Conservation (phyloP, 805 yeast species). For the Brettanomyces custersianus region DNA sequence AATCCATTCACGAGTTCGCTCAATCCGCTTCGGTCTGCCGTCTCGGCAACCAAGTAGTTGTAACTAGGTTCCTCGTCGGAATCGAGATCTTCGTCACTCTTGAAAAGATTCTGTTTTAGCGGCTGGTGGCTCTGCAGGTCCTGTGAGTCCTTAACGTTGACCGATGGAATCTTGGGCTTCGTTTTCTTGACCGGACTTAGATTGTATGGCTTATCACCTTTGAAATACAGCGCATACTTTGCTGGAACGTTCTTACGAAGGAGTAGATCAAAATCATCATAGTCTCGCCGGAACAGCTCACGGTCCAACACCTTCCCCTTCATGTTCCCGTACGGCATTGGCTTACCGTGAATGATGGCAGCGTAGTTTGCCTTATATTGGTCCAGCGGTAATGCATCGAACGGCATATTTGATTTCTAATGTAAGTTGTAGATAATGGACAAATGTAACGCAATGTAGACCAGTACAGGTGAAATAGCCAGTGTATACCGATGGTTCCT, state of each 20-base stretch:
- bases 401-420: constrained; percentile 13
- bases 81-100: neutral
- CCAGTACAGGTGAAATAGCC: too few species aligned
- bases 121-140: constrained; percentile 2
- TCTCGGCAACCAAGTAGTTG: neutral
- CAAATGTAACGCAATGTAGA: too few species aligned
- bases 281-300: constrained; percentile 15
- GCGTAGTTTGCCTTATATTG: constrained; percentile 22
- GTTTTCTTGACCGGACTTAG: constrained; percentile 20
- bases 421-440: too few species aligned
- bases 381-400: constrained; percentile 19
- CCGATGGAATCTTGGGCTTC: neutral
- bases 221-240: constrained; percentile 19
- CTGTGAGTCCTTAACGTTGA: constrained; percentile 18
- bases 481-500: too few species aligned
- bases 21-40: neutral
- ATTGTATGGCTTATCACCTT: constrained; percentile 10
- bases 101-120: neutral
- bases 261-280: constrained; percentile 21
- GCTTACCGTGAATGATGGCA: constrained; percentile 18
- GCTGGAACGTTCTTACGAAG: constrained; percentile 21
- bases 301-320: constrained; percentile 18
- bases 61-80: neutral
- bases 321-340: constrained; percentile 22
- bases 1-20: neutral